Evolutionary conservation across 352 stramenopile species (phyloP).

Genomic region (Peronospora farinosa): DNA sequence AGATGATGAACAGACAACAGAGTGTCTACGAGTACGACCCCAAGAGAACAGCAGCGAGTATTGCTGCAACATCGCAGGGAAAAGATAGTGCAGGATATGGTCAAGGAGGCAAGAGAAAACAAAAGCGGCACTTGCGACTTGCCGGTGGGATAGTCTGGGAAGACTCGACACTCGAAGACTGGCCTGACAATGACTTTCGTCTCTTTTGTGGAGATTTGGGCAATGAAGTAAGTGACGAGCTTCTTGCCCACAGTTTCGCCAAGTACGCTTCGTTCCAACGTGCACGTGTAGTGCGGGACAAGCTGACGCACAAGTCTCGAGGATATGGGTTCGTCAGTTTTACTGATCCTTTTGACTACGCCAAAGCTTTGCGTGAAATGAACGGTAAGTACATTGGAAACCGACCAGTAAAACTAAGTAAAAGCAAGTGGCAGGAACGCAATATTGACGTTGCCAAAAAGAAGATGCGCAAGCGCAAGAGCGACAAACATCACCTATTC

Average conservation of each 20-base stretch:
- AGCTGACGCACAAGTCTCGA: constrained; percentile 84
- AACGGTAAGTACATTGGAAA: constrained; percentile 95
- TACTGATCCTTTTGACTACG: constrained; percentile 90
- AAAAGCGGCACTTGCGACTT: constrained; percentile 59
- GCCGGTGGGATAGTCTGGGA: constrained; percentile 88
- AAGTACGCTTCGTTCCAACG: constrained; percentile 74
- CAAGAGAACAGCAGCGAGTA: constrained; percentile 32
- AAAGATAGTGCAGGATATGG: not conserved
- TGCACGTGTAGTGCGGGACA: constrained; percentile 76
- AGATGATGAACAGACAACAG: constrained; percentile 79
- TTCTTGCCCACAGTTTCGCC: constrained; percentile 72
- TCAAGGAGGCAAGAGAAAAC: constrained; percentile 12
- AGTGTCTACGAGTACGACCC: constrained; percentile 83
- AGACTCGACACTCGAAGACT: constrained; percentile 89
- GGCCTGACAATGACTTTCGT: constrained; percentile 94
- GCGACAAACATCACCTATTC: constrained; percentile 75
- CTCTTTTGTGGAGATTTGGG: constrained; percentile 94
- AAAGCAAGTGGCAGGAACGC: constrained; percentile 93
- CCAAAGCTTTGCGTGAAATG: constrained; percentile 92
- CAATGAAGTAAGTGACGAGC: constrained; percentile 88
- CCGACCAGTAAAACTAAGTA: constrained; percentile 91
- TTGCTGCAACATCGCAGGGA: constrained; percentile 12
- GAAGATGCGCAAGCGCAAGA: constrained; percentile 83
- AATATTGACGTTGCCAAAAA: constrained; percentile 88
- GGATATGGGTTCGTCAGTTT: constrained; percentile 96